phyloP scores from a whole-genome alignment of 805 yeast species.

The Starmera caribaea region DNA sequence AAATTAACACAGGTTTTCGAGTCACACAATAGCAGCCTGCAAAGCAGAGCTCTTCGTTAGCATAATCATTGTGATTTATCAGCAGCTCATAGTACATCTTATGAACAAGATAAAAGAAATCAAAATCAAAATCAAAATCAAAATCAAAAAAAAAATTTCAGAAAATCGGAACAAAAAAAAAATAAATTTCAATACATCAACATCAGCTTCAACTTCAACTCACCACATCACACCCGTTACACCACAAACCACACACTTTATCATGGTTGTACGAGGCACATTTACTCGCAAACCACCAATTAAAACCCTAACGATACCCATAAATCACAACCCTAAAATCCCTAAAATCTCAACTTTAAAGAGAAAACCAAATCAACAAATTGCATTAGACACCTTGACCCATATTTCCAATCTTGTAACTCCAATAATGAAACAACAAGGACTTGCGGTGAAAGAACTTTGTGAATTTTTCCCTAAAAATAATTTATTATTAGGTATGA shows the following conservation, averaged over 20 bases:
- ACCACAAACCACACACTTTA: neutral
- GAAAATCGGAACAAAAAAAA: too few relatives aligned
- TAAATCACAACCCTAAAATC: constrained; percentile 20
- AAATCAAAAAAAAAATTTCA: too few relatives aligned
- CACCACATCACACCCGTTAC: too few relatives aligned
- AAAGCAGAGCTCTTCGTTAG: too few relatives aligned
- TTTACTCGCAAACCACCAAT: constrained; percentile 8
- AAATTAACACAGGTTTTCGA: too few relatives aligned
- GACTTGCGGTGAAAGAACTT: constrained; percentile 54
- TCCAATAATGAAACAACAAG: constrained; percentile 65
- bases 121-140: too few relatives aligned
- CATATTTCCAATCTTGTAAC: constrained; percentile 63
- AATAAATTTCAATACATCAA: too few relatives aligned
- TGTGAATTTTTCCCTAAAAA: constrained; percentile 78
- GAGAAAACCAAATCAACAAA: constrained; percentile 34
- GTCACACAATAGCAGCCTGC: too few relatives aligned
- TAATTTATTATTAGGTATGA: constrained; percentile 61
- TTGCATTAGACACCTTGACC: constrained; percentile 51
- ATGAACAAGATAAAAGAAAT: too few relatives aligned
- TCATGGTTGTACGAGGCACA: constrained; percentile 15
- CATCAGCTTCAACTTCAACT: too few relatives aligned
- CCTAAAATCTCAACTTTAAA: constrained; percentile 34
- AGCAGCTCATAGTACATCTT: too few relatives aligned
- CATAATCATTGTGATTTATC: neutral
- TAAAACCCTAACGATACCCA: constrained; percentile 12